These are phyloP conservation scores for Allium cepa DNA, from an alignment of 106 monocot species.

Conservation along the genomic window DNA sequence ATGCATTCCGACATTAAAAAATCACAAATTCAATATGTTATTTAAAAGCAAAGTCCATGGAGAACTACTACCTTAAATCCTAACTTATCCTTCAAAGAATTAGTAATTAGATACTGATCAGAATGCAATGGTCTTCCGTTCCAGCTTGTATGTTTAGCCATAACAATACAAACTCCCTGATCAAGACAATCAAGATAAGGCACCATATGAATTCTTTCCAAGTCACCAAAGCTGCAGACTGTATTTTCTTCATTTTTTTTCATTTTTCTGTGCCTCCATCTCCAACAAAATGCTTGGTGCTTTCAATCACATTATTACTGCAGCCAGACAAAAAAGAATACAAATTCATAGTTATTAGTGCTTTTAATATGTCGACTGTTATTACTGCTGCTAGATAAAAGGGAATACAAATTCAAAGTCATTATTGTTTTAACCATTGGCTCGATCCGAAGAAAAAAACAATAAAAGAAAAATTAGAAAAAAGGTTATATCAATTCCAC, in stretches of 20 bases:
- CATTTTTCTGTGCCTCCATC: slow-evolving; percentile 80
- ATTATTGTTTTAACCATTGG: too few relatives aligned
- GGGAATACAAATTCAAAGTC: too few relatives aligned
- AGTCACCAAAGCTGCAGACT: slow-evolving; percentile 47
- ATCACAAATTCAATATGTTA: too few relatives aligned
- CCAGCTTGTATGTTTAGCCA: slow-evolving; percentile 82
- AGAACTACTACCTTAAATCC: slow-evolving; percentile 52
- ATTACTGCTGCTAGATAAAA: too few relatives aligned
- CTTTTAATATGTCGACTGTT: too few relatives aligned
- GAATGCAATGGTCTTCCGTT: slow-evolving; percentile 56
- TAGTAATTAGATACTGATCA: slow-evolving; percentile 42
- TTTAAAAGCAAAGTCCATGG: background rate
- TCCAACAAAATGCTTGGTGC: slow-evolving; percentile 92
- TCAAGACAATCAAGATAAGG: slow-evolving; percentile 64
- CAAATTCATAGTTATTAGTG: too few relatives aligned
- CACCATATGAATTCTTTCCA: slow-evolving; percentile 66
- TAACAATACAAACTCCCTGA: slow-evolving; percentile 71
- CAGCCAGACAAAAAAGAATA: background rate
- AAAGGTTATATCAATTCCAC: too few relatives aligned
- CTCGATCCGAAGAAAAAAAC: too few relatives aligned
- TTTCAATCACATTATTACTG: slow-evolving; percentile 71
- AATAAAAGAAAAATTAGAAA: too few relatives aligned
- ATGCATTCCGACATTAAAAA: too few relatives aligned
- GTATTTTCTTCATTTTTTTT: slow-evolving; percentile 72
- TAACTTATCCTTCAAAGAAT: slow-evolving; percentile 64